phyloP scores from a whole-genome alignment of 371 early-diverging fungal genomes.

The Dinochytrium kinnereticum region DNA sequence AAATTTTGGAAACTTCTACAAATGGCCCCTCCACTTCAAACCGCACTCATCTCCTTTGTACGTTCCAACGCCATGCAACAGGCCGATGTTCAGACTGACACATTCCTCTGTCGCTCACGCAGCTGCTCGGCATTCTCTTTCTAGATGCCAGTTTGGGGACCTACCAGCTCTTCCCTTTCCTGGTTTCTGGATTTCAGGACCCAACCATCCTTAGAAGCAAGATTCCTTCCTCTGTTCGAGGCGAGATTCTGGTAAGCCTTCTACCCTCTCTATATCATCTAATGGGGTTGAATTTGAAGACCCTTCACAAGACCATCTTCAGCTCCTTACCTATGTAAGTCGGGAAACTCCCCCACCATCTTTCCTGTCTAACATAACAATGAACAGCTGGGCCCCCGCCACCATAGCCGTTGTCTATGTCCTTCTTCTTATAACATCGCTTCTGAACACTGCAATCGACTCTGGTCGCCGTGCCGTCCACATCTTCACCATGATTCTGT shows the following conservation, averaged over 20 bases:
- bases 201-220: conserved; percentile 26
- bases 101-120: not conserved
- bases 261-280: not conserved
- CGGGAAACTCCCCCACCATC: not conserved
- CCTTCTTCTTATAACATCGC: conserved; percentile 22
- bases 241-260: conserved; percentile 19
- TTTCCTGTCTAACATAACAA: not conserved
- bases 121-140: conserved; percentile 28
- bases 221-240: conserved; percentile 21
- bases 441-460: conserved; percentile 30
- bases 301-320: conserved; percentile 6
- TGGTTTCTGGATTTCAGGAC: conserved; percentile 22
- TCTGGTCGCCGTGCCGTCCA: conserved; percentile 12
- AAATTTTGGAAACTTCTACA: conserved; percentile 12
- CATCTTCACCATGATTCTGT: conserved; percentile 17
- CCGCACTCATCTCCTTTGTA: conserved; percentile 23
- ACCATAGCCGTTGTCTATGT: conserved; percentile 17
- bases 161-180: conserved; percentile 29
- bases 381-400: conserved; percentile 11
- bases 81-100: not conserved
- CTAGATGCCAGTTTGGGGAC: conserved; percentile 25
- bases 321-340: not conserved
- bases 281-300: not conserved
- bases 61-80: not conserved
- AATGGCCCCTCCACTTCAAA: conserved; percentile 30